Evolutionary conservation across 176 grass and related monocot genomes (phyloP).

Genomic region (Puccinellia tenuiflora): DNA sequence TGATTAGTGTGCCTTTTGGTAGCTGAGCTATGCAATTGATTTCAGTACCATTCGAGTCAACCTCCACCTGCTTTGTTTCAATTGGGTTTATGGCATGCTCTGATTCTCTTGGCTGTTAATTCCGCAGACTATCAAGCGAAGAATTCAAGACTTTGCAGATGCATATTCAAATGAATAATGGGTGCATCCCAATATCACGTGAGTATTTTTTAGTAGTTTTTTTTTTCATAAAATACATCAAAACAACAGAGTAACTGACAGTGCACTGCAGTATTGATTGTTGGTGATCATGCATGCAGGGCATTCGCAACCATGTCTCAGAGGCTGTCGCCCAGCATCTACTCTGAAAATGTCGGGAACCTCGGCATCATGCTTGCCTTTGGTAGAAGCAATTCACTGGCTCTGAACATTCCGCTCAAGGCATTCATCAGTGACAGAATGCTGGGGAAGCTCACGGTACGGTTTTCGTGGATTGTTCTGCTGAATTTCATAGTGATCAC

Average conservation of each 20-base stretch:
- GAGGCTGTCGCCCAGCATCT: conserved; percentile 6
- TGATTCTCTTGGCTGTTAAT: conserved; percentile 23
- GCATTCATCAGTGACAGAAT: conserved; percentile 3
- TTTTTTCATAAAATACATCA: neutral
- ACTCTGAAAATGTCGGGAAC: conserved; percentile 1
- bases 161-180: conserved; percentile 46
- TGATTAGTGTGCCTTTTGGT: neutral
- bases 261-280: neutral
- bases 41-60: conserved; percentile 1
- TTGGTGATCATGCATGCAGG: conserved; percentile 18
- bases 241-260: neutral
- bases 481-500: neutral
- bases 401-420: conserved; percentile 19
- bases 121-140: conserved; percentile 62
- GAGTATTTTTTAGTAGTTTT: conserved; percentile 9
- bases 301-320: neutral
- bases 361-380: conserved; percentile 15
- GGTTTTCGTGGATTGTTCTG: neutral
- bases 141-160: conserved; percentile 55
- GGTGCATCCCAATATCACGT: conserved; percentile 21
- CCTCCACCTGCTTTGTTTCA: conserved; percentile 3
- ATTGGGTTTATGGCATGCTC: conserved; percentile 8
- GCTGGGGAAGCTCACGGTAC: neutral
- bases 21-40: neutral
- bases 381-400: neutral